Percentiles rank a stretch among this genome's conserved stretches.
These are phyloP conservation scores for Scheffersomyces quercinus DNA, from an alignment of 1,139 yeast species.

Conservation along the genomic window DNA sequence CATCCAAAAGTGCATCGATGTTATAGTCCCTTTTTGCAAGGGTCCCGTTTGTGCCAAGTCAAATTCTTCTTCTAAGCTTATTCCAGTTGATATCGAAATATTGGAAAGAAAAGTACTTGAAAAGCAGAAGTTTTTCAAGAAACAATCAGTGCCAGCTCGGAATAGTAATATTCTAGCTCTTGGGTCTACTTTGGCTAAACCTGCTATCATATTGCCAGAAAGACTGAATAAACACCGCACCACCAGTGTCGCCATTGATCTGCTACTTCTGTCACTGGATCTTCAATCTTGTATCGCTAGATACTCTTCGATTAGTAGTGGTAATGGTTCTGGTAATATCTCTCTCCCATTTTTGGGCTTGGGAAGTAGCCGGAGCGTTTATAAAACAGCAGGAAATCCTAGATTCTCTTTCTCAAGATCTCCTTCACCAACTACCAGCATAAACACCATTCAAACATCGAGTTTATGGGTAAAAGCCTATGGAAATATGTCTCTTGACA, in stretches of 20 bases:
- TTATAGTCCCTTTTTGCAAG: not conserved
- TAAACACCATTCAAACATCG: constrained; percentile 14
- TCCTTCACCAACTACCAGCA: constrained; percentile 17
- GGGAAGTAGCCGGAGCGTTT: not conserved
- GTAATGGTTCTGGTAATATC: too few species aligned
- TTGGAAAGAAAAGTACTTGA: not conserved
- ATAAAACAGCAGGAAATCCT: not conserved
- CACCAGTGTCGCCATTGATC: not conserved
- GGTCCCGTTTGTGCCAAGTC: constrained; percentile 1
- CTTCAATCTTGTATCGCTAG: not conserved
- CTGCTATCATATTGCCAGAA: not conserved
- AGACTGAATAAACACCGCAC: not conserved
- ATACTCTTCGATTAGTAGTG: not conserved
- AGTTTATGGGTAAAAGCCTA: constrained; percentile 19
- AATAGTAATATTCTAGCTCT: constrained; percentile 8
- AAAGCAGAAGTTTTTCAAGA: not conserved
- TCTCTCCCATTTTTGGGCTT: too few species aligned
- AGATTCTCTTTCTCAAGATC: constrained; percentile 3
- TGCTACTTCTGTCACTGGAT: too few species aligned
- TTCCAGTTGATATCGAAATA: not conserved
- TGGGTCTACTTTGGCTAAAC: constrained; percentile 6
- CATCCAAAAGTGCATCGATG: not conserved
- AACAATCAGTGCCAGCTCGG: too few species aligned
- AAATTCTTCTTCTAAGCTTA: not conserved
- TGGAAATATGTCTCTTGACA: constrained; percentile 21